Evolutionary conservation across 2,329 filamentous ascomycete species (phyloP).

Genomic region (Exserohilum rostratum): DNA sequence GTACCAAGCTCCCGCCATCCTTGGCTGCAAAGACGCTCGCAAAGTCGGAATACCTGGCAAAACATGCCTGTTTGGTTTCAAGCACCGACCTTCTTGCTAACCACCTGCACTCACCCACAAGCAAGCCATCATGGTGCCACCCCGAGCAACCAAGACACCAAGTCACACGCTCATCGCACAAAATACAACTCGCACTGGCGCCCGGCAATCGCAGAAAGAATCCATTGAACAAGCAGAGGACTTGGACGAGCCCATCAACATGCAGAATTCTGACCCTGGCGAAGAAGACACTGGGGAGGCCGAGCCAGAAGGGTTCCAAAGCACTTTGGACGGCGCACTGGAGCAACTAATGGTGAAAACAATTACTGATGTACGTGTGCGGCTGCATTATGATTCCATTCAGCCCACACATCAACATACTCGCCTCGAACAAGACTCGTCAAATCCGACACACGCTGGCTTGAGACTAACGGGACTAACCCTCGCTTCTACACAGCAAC

Average conservation of each 20-base stretch:
- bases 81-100: conserved; percentile 17
- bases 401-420: neutral
- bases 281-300: conserved; percentile 8
- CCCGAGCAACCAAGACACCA: conserved; percentile 17
- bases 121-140: conserved; percentile 23
- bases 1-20: neutral
- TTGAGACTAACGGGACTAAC: conserved; percentile 1
- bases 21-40: neutral
- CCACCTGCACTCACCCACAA: conserved; percentile 14
- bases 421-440: too few species aligned
- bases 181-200: conserved; percentile 12
- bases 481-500: too few species aligned
- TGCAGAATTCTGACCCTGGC: conserved; percentile 8
- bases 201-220: conserved; percentile 12
- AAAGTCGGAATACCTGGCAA: neutral
- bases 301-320: conserved; percentile 11
- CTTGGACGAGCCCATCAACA: conserved; percentile 4
- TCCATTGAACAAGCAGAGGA: conserved; percentile 10
- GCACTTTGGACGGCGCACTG: conserved; percentile 12
- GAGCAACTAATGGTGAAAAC: conserved; percentile 28
- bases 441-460: too few species aligned
- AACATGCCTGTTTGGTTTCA: conserved; percentile 3
- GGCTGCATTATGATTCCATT: neutral
- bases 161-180: conserved; percentile 7
- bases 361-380: conserved; percentile 31